phyloP scores from a whole-genome alignment of 768 basidiomycete species.

The Gymnopilus dilepis region DNA sequence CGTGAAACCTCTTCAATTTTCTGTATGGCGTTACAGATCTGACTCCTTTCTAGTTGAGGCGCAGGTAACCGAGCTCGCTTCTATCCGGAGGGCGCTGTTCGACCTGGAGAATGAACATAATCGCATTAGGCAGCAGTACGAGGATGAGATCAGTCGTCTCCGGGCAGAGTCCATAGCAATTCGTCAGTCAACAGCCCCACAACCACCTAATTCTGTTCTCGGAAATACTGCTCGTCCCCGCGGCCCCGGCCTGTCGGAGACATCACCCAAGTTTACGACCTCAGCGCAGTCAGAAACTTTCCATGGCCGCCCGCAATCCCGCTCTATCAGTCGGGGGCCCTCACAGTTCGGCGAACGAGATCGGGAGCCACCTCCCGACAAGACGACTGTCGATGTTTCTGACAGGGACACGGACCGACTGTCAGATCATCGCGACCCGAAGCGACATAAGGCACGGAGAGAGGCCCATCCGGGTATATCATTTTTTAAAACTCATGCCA shows the following conservation, averaged over 20 bases:
- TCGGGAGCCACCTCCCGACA: constrained; percentile 36
- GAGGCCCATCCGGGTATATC: constrained; percentile 31
- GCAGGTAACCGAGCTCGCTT: constrained; percentile 81
- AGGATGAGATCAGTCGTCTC: constrained; percentile 70
- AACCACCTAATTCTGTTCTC: constrained; percentile 9
- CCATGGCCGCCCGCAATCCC: constrained; percentile 21
- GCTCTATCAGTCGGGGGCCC: constrained; percentile 12
- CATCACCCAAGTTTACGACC: constrained; percentile 15
- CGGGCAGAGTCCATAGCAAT: constrained; percentile 55
- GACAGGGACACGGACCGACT: constrained; percentile 46
- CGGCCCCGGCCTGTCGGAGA: constrained; percentile 17
- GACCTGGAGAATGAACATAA: constrained; percentile 81
- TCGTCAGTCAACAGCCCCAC: constrained; percentile 10
- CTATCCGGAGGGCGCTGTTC: constrained; percentile 79
- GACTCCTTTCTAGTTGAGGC: constrained; percentile 51
- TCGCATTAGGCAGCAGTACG: constrained; percentile 77
- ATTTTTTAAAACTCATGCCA: constrained; percentile 10
- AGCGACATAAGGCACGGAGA: constrained; percentile 55
- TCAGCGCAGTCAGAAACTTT: constrained; percentile 22
- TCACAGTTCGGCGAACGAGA: constrained; percentile 27
- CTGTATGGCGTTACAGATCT: constrained; percentile 6
- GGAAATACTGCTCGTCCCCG: constrained; percentile 18
- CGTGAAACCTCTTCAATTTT: constrained; percentile 49
- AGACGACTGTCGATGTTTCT: constrained; percentile 26
- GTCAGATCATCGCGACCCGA: constrained; percentile 51